phyloP scores from a whole-genome alignment of 1,139 yeast species.

The Meyerozyma guilliermondii region DNA sequence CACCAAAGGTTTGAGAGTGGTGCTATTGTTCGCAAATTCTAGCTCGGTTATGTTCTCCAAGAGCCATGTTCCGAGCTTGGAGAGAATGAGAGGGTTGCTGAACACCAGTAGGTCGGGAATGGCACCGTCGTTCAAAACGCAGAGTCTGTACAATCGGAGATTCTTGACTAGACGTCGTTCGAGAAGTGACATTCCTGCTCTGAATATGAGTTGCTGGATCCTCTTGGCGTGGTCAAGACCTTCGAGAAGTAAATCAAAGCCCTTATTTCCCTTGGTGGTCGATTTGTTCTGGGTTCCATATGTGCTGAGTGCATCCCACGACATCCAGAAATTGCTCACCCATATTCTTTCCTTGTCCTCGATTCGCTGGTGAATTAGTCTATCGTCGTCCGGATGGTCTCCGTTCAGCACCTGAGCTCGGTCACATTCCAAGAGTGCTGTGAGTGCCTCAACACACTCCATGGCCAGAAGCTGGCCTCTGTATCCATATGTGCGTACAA shows the following conservation, averaged over 20 bases:
- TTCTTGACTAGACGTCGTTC: constrained; percentile 80
- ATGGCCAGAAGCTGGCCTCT: constrained; percentile 86
- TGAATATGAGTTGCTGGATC: constrained; percentile 79
- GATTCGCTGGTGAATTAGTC: constrained; percentile 39
- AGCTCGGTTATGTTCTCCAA: constrained; percentile 84
- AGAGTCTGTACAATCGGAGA: constrained; percentile 74
- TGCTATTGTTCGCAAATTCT: constrained; percentile 40
- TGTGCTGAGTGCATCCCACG: constrained; percentile 84
- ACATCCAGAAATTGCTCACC: constrained; percentile 89
- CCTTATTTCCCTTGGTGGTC: constrained; percentile 29
- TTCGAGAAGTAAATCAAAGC: constrained; percentile 54
- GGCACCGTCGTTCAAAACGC: constrained; percentile 78
- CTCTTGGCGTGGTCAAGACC: constrained; percentile 80
- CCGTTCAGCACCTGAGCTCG: constrained; percentile 20
- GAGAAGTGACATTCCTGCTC: constrained; percentile 82
- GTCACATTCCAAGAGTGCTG: constrained; percentile 77
- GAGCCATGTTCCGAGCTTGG: constrained; percentile 86
- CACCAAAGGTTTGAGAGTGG: constrained; percentile 72
- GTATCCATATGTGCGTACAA: constrained; percentile 79
- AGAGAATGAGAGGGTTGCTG: constrained; percentile 78
- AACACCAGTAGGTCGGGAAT: constrained; percentile 74
- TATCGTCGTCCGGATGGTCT: constrained; percentile 25
- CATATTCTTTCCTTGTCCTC: constrained; percentile 61
- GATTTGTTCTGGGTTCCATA: constrained; percentile 18
- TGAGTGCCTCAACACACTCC: constrained; percentile 85